Evolutionary conservation across 768 basidiomycete species (phyloP), one percentile per base, ranked within the genome.

Genomic region (Lactarius sanguifluus): DNA sequence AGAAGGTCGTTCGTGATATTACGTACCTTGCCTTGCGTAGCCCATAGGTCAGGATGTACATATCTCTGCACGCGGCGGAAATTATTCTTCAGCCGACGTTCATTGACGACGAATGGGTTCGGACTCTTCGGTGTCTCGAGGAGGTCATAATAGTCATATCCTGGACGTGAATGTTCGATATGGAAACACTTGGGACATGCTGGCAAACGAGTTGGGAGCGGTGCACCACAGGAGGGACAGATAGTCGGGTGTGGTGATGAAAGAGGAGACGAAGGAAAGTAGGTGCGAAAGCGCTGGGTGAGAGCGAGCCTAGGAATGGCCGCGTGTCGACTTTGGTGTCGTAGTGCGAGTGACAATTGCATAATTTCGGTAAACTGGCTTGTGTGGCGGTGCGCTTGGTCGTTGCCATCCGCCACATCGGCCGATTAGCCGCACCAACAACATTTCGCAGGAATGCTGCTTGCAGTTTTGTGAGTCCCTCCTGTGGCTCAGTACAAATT

Each of bases 41-140:
- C 83, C 89, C 91, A 96, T 15, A 86, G 81, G 75, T 98, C 95
- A 0, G 95, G 95, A 79, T 98, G 95, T 60, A 92, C 87, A 25
- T 85, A 78, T 25, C 86, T 81, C 73, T 96, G 95, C 3, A 90
- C 85, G 56, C 82, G 78, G 40, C 90, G 79, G 74, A 93, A 96
- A 34, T 83, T 81, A 41, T 79, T 78, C 75, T 86, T 88, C 65
- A 97, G 77, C 23, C 81, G 77, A 1, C 76, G 71, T 18, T 82
- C 71, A 73, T 94, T 86, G 52, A 98, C 77, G 18, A 81, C 75
- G 76, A 93, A 96, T 9, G 88, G 88, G 73, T 91, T 91, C 0
- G 85, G 83, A 20, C 79, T 78, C 41, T 82, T 80, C 0, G 87
- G 79, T 45, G 92, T 77, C 32, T 82, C 86, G 61, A 96, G 83